Evolutionary conservation across 2,329 filamentous ascomycete genomes (phyloP).

Genomic region (Colletotrichum musicola): DNA sequence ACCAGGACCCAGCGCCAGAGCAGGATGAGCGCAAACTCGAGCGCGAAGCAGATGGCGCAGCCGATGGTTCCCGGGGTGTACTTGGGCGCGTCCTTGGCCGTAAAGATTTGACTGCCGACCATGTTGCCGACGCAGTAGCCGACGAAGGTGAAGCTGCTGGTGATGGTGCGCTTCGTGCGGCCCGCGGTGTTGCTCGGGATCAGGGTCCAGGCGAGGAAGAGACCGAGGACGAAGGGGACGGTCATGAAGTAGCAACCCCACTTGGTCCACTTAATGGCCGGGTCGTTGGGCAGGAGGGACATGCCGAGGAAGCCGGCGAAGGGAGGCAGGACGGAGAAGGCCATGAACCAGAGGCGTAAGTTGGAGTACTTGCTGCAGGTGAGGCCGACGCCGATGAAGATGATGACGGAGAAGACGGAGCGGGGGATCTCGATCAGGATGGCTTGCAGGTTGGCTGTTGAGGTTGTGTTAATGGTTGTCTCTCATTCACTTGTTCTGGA

Average conservation of each 20-base stretch:
- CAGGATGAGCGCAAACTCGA: conserved; percentile 53
- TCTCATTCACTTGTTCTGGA: fast-evolving
- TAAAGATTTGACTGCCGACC: conserved; percentile 60
- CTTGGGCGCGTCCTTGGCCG: conserved; percentile 55
- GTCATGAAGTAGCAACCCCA: conserved; percentile 54
- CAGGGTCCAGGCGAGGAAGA: conserved; percentile 36
- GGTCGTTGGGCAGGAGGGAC: conserved; percentile 50
- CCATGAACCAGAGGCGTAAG: conserved; percentile 54
- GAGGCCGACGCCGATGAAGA: conserved; percentile 51
- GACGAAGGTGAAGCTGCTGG: conserved; percentile 58
- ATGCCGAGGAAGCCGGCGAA: conserved; percentile 53
- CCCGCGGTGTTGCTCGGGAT: conserved; percentile 61
- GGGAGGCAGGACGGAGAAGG: conserved; percentile 49
- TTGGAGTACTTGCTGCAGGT: conserved; percentile 49
- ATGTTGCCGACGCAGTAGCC: conserved; percentile 63
- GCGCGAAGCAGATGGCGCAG: conserved; percentile 54
- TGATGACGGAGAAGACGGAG: conserved; percentile 49
- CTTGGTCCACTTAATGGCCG: conserved; percentile 51
- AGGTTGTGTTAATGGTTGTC: background rate
- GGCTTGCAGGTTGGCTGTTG: conserved; percentile 49
- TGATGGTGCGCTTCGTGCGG: conserved; percentile 60
- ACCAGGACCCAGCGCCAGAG: conserved; percentile 56
- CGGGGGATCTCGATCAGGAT: conserved; percentile 52
- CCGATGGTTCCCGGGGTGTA: conserved; percentile 57
- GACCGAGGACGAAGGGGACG: conserved; percentile 45